These are phyloP conservation scores for Hymenoscyphus albidus DNA, from an alignment of 2,329 filamentous ascomycete species.

Conservation along the genomic window DNA sequence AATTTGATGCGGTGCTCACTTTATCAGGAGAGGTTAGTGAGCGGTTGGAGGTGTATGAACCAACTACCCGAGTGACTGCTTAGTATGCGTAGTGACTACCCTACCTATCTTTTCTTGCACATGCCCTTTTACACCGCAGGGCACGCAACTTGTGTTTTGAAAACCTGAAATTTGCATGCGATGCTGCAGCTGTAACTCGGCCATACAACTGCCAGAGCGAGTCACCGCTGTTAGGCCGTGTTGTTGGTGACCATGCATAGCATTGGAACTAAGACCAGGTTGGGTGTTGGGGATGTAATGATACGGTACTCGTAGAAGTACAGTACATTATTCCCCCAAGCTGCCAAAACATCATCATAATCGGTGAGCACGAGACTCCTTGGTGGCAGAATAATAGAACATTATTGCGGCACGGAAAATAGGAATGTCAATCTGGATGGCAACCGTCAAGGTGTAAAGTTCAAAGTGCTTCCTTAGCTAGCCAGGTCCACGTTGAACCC, in stretches of 20 bases:
- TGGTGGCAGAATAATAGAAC: background rate
- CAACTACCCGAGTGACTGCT: background rate
- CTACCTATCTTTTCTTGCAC: background rate
- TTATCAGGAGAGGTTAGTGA: background rate
- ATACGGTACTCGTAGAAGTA: background rate
- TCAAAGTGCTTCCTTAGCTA: background rate
- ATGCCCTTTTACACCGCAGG: background rate
- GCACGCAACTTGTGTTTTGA: background rate
- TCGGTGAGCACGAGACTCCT: background rate
- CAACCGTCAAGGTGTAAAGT: background rate
- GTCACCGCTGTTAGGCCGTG: background rate
- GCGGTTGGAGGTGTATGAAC: background rate
- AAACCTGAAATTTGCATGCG: constrained; percentile 2
- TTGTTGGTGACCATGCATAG: background rate
- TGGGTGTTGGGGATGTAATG: constrained; percentile 1
- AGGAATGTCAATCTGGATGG: background rate
- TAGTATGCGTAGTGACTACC: background rate
- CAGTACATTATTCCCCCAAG: no score
- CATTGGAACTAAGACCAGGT: background rate
- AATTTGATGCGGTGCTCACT: background rate
- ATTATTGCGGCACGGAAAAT: no score
- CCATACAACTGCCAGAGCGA: background rate
- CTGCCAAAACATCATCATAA: background rate
- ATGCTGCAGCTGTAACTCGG: background rate
- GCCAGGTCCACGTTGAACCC: background rate